These are phyloP conservation scores for Colletotrichum tropicale DNA, from an alignment of 2,329 filamentous ascomycete species.

Conservation along the genomic window DNA sequence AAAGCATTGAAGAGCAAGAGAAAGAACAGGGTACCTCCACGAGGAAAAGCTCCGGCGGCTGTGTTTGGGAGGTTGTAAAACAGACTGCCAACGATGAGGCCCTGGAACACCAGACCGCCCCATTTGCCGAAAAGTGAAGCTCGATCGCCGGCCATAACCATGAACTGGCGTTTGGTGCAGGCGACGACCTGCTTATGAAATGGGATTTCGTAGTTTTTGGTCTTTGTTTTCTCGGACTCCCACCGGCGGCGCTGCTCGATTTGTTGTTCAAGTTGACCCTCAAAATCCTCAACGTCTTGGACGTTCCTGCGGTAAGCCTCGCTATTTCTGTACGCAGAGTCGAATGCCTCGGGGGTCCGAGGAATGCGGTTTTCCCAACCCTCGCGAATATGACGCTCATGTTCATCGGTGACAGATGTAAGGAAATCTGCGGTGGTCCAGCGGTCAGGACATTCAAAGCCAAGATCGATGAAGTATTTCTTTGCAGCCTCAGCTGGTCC, in stretches of 20 bases:
- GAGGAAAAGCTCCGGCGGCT: conserved; percentile 58
- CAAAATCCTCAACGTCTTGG: conserved; percentile 57
- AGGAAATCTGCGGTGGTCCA: conserved; percentile 79
- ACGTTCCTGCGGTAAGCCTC: conserved; percentile 45
- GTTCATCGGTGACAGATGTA: conserved; percentile 72
- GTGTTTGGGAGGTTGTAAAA: conserved; percentile 34
- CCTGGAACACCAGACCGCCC: conserved; percentile 35
- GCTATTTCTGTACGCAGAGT: conserved; percentile 52
- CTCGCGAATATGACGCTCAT: conserved; percentile 55
- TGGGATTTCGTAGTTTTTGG: conserved; percentile 57
- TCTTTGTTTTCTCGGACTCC: conserved; percentile 39
- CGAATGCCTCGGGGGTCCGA: conserved; percentile 67
- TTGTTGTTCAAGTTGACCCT: conserved; percentile 52
- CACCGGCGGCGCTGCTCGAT: conserved; percentile 41
- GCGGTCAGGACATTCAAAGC: conserved; percentile 73
- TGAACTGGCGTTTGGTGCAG: conserved; percentile 41
- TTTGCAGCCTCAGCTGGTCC: conserved; percentile 68
- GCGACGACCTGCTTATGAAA: conserved; percentile 54
- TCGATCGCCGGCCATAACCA: conserved; percentile 37
- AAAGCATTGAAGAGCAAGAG: conserved; percentile 67
- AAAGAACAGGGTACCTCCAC: conserved; percentile 67
- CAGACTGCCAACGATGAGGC: conserved; percentile 34
- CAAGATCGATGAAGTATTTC: conserved; percentile 72
- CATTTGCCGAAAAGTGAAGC: conserved; percentile 37
- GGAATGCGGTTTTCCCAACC: conserved; percentile 52